Evolutionary conservation across 202 grass and related monocot species (phyloP).

Genomic region (Setaria viridis): DNA sequence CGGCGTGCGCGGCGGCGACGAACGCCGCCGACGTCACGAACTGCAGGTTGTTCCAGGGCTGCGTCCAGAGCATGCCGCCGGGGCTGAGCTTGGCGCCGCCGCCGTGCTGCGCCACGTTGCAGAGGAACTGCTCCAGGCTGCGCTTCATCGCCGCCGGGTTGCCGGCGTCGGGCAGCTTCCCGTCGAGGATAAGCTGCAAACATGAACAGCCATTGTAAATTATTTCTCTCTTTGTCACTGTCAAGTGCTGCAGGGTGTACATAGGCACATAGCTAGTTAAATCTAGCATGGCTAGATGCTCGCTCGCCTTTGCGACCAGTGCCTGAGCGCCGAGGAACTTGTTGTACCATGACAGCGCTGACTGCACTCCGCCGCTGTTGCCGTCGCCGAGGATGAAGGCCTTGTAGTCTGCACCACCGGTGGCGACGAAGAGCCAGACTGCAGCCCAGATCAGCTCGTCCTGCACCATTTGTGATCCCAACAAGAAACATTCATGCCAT

Average conservation of each 20-base stretch:
- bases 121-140: slow-evolving; percentile 65
- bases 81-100: slow-evolving; percentile 57
- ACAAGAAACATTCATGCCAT: too few relatives aligned
- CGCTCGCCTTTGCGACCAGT: slow-evolving; percentile 67
- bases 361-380: slow-evolving; percentile 36
- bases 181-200: slow-evolving; percentile 43
- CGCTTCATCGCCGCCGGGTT: slow-evolving; percentile 16
- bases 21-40: slow-evolving; percentile 56
- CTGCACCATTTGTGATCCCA: slow-evolving; percentile 40
- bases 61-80: slow-evolving; percentile 58
- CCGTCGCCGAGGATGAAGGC: slow-evolving; percentile 50
- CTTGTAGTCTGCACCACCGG: slow-evolving; percentile 54
- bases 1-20: slow-evolving; percentile 59
- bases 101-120: slow-evolving; percentile 58
- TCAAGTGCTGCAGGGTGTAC: too few relatives aligned
- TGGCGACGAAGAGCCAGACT: slow-evolving; percentile 76
- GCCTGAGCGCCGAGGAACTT: slow-evolving; percentile 79
- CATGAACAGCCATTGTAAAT: not conserved
- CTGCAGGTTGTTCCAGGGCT: slow-evolving; percentile 73
- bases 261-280: not conserved
- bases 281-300: not conserved
- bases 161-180: slow-evolving; percentile 58
- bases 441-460: slow-evolving; percentile 89
- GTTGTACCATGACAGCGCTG: slow-evolving; percentile 69
- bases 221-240: not conserved